Conservation (phyloP, 148 eudicot species). For the Vaccinium corymbosum region DNA sequence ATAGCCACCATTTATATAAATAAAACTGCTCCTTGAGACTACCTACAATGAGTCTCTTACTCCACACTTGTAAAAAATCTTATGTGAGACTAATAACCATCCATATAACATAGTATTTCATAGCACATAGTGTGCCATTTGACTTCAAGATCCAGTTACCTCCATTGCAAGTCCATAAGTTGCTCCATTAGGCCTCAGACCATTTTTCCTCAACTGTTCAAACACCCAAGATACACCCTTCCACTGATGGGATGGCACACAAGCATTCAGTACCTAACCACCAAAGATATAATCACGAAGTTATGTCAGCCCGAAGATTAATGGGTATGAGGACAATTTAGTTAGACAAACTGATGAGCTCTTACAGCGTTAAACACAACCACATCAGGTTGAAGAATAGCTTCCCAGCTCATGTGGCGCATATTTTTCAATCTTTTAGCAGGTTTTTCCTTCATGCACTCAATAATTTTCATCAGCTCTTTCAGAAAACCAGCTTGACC, state of each 20-base stretch:
- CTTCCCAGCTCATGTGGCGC: conserved; percentile 69
- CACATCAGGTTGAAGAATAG: conserved; percentile 76
- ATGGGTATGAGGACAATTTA: background rate
- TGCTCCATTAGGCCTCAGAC: conserved; percentile 70
- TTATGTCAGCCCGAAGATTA: background rate
- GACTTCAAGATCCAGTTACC: conserved; percentile 40
- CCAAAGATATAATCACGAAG: background rate
- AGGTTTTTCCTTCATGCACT: conserved; percentile 74
- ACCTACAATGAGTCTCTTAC: background rate
- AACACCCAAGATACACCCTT: conserved; percentile 97
- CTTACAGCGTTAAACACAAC: conserved; percentile 91
- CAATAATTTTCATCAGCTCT: conserved; percentile 66
- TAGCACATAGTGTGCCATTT: background rate
- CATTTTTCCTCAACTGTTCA: conserved; percentile 66
- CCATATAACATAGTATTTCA: background rate
- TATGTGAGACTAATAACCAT: background rate
- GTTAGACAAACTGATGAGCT: background rate
- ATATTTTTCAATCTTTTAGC: conserved; percentile 53
- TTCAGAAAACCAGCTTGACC: conserved; percentile 93
- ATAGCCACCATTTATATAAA: background rate
- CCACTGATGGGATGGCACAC: conserved; percentile 79
- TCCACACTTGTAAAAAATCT: background rate
- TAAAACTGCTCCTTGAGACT: background rate
- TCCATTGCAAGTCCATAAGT: conserved; percentile 99
- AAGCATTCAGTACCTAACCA: conserved; percentile 80